A percentile compares a stretch with the other conserved stretches of the same genome.
Evolutionary conservation across 192 early-diverging fungal species (phyloP).

Genomic region (Gryganskiella cystojenkinii): DNA sequence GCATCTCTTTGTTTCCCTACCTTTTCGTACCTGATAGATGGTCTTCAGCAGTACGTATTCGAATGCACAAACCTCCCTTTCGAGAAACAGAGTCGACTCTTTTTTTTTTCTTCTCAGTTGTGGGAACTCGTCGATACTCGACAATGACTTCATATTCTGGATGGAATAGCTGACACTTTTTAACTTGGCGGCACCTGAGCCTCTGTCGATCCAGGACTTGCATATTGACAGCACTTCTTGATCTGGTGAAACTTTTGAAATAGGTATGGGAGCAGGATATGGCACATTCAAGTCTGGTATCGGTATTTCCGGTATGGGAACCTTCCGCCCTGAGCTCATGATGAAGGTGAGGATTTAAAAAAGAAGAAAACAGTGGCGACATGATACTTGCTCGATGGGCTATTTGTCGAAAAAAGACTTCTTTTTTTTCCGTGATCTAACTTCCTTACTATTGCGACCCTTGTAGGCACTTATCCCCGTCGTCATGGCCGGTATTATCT

Average conservation of each 20-base stretch:
- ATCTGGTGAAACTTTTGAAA: not conserved
- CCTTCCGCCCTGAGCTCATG: constrained; percentile 92
- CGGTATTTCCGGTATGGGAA: constrained; percentile 94
- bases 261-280: constrained; percentile 95
- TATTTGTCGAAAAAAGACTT: not conserved
- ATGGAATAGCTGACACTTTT: not conserved
- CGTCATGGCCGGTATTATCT: constrained; percentile 99
- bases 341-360: constrained; percentile 66
- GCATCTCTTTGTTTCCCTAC: constrained; percentile 5
- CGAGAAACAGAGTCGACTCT: not conserved
- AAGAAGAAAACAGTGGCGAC: no score
- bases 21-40: constrained; percentile 55
- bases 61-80: not conserved
- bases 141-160: no score
- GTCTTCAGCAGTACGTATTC: constrained; percentile 75
- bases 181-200: no score
- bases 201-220: no score
- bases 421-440: not conserved
- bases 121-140: no score
- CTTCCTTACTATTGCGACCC: no score
- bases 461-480: constrained; percentile 87
- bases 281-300: constrained; percentile 98
- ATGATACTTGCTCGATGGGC: not conserved
- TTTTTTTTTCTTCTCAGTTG: not conserved
- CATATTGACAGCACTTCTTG: not conserved